Conservation (phyloP, 164 flowering plant species). For the Sedum album region DNA sequence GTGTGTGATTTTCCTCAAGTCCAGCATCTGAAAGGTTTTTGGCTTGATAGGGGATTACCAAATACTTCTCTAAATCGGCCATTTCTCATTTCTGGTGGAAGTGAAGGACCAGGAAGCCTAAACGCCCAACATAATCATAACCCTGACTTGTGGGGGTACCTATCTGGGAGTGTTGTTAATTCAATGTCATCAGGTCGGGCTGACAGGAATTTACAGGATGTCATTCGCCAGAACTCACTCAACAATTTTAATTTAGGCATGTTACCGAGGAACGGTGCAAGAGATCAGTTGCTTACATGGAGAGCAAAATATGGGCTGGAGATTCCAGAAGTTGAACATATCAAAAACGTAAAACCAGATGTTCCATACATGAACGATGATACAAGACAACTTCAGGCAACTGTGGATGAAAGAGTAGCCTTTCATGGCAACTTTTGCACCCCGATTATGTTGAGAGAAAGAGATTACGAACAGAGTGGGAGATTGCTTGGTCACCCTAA, state of each 20-base stretch:
- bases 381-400: neutral
- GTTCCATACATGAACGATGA: neutral
- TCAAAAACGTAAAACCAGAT: neutral
- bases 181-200: neutral
- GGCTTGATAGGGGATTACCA: neutral
- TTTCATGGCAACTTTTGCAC: neutral
- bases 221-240: neutral
- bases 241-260: neutral
- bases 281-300: neutral
- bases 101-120: neutral
- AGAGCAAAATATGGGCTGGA: neutral
- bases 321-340: neutral
- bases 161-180: neutral
- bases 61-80: slow-evolving; percentile 4
- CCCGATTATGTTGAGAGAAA: neutral
- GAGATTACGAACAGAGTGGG: neutral
- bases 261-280: neutral
- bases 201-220: neutral
- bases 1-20: neutral
- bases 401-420: neutral
- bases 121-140: neutral
- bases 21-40: neutral
- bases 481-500: neutral
- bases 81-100: neutral
- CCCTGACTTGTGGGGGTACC: neutral